Conservation (phyloP, 2,329 filamentous ascomycete genomes). For the Dryadomyces sulphureus region DNA sequence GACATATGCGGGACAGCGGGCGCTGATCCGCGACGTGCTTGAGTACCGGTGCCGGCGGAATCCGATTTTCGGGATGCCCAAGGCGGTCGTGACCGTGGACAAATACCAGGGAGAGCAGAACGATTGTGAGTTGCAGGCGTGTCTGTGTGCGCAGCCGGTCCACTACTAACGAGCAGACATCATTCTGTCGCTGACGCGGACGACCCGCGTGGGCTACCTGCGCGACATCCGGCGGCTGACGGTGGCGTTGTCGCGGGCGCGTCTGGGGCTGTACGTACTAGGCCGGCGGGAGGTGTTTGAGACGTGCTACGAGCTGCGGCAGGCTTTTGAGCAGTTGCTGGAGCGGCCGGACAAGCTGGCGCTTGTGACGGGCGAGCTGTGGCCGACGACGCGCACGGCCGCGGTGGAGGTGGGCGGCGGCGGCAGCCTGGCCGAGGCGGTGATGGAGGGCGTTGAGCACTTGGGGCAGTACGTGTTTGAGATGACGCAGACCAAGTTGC, state of each 20-base stretch:
- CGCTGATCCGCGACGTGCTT: conserved; percentile 77
- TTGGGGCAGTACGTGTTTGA: conserved; percentile 91
- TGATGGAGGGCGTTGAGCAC: conserved; percentile 88
- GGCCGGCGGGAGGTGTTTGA: conserved; percentile 83
- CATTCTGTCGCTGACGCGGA: conserved; percentile 84
- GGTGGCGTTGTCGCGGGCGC: conserved; percentile 82
- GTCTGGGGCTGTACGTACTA: conserved; percentile 82
- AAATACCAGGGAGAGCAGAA: conserved; percentile 99
- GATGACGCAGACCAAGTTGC: conserved; percentile 60
- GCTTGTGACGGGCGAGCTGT: conserved; percentile 77
- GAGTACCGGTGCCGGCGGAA: conserved; percentile 70
- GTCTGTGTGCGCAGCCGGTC: too few species aligned
- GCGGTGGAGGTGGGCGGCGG: conserved; percentile 29
- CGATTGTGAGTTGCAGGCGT: conserved; percentile 82
- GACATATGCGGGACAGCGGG: conserved; percentile 84
- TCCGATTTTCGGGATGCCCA: conserved; percentile 74
- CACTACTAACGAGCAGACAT: conserved; percentile 43
- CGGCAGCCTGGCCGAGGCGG: conserved; percentile 41
- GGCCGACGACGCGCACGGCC: conserved; percentile 45
- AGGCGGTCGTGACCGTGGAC: conserved; percentile 86
- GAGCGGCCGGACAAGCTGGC: conserved; percentile 66
- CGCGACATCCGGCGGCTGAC: conserved; percentile 88
- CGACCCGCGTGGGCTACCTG: conserved; percentile 78
- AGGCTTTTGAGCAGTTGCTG: conserved; percentile 69
- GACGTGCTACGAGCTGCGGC: conserved; percentile 70